Conservation (phyloP, 1,284 basidiomycete genomes). For the Ceratobasidium sp. region DNA sequence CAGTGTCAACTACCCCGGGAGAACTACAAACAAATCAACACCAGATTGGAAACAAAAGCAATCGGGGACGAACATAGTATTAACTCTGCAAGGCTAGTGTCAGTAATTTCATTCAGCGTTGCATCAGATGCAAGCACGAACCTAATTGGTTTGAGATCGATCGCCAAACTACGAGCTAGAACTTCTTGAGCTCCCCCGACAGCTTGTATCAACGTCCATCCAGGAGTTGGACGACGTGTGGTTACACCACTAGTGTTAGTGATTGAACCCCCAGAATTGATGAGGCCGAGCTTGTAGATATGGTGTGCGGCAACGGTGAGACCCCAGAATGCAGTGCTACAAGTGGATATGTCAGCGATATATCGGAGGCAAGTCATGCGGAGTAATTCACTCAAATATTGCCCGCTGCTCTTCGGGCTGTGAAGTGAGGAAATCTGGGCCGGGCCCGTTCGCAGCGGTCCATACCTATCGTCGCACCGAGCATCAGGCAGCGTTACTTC, state of each 20-base stretch:
- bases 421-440: neutral
- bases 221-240: neutral
- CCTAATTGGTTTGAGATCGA: neutral
- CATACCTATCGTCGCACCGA: neutral
- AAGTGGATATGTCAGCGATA: neutral
- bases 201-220: neutral
- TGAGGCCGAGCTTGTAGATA: neutral
- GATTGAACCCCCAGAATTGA: neutral
- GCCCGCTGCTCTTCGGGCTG: neutral
- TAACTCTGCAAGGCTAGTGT: neutral
- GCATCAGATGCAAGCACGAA: neutral
- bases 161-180: neutral
- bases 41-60: neutral
- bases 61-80: neutral
- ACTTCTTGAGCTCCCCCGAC: neutral
- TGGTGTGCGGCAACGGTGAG: neutral
- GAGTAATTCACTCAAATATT: neutral
- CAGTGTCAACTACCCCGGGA: neutral
- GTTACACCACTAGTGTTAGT: neutral
- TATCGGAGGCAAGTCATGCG: neutral
- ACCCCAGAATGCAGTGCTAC: neutral
- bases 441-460: neutral
- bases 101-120: neutral
- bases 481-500: neutral
- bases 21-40: neutral